phyloP scores from a whole-genome alignment of 805 yeast species.

The Wickerhamomyces queroliae region DNA sequence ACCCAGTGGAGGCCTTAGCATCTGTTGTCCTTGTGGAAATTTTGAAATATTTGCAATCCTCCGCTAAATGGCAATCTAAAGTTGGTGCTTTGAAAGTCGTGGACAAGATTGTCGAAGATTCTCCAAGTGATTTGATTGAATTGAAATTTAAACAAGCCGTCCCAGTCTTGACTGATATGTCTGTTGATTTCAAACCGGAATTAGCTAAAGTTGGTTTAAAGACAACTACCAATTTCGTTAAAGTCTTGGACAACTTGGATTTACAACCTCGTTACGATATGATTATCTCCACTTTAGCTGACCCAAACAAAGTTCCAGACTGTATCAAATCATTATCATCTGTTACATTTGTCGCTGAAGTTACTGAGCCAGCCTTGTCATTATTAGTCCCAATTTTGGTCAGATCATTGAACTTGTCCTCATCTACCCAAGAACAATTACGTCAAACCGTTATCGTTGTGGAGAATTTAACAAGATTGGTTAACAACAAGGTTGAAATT shows the following conservation, averaged over 20 bases:
- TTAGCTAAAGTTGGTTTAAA: constrained; percentile 79
- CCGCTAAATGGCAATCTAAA: constrained; percentile 94
- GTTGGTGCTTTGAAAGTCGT: constrained; percentile 68
- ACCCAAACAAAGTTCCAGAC: constrained; percentile 82
- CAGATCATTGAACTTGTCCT: constrained; percentile 75
- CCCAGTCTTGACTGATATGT: constrained; percentile 81
- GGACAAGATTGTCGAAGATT: constrained; percentile 70
- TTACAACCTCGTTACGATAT: constrained; percentile 78
- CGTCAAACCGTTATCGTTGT: constrained; percentile 96
- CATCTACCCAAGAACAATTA: constrained; percentile 91
- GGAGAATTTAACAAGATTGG: constrained; percentile 92
- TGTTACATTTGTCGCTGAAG: constrained; percentile 97
- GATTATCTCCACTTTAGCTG: constrained; percentile 83
- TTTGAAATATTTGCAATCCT: constrained; percentile 58
- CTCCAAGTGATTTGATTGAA: constrained; percentile 83
- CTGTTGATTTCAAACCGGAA: constrained; percentile 97
- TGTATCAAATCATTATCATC: constrained; percentile 87
- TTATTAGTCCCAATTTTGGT: constrained; percentile 87
- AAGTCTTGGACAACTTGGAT: constrained; percentile 88
- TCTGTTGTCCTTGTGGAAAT: constrained; percentile 61
- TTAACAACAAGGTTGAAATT: constrained; percentile 88
- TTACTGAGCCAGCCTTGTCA: constrained; percentile 91
- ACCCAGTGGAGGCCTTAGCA: constrained; percentile 74
- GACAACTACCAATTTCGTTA: constrained; percentile 65
- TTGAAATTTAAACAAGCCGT: constrained; percentile 70